phyloP scores from a whole-genome alignment of 1,284 basidiomycete genomes.

The Naganishia sp. region DNA sequence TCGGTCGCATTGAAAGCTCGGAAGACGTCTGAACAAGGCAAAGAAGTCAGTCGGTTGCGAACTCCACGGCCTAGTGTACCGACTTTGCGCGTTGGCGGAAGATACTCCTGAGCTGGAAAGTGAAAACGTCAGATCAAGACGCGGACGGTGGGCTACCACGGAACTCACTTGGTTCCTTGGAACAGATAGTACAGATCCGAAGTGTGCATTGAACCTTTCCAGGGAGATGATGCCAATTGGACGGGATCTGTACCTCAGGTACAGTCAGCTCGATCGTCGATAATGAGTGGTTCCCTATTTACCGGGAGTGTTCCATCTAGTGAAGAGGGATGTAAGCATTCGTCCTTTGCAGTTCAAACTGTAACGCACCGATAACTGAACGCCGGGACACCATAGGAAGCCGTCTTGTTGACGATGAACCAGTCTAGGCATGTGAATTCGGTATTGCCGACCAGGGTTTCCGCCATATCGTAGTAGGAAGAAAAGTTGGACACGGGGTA shows the following conservation, averaged over 20 bases:
- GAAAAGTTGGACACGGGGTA: slow-evolving; percentile 31
- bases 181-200: slow-evolving; percentile 36
- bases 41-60: not conserved
- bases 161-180: slow-evolving; percentile 35
- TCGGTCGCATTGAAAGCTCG: slow-evolving; percentile 33
- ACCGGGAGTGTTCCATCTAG: slow-evolving; percentile 31
- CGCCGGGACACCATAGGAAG: slow-evolving; percentile 30
- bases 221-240: slow-evolving; percentile 33
- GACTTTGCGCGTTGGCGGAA: slow-evolving; percentile 30
- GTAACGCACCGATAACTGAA: slow-evolving; percentile 34
- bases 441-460: slow-evolving; percentile 34
- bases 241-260: slow-evolving; percentile 27
- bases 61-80: not conserved
- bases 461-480: slow-evolving; percentile 34
- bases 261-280: not conserved
- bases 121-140: too few relatives aligned
- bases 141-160: not conserved
- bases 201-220: slow-evolving; percentile 36
- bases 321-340: too few relatives aligned
- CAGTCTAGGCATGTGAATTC: slow-evolving; percentile 36
- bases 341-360: not conserved
- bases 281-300: not conserved
- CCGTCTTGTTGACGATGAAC: slow-evolving; percentile 31
- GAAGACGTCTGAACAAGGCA: slow-evolving; percentile 25
- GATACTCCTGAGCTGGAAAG: slow-evolving; percentile 4